These are phyloP conservation scores for Agaricus sinodeliciosus DNA, from an alignment of 768 basidiomycete species.

Conservation along the genomic window DNA sequence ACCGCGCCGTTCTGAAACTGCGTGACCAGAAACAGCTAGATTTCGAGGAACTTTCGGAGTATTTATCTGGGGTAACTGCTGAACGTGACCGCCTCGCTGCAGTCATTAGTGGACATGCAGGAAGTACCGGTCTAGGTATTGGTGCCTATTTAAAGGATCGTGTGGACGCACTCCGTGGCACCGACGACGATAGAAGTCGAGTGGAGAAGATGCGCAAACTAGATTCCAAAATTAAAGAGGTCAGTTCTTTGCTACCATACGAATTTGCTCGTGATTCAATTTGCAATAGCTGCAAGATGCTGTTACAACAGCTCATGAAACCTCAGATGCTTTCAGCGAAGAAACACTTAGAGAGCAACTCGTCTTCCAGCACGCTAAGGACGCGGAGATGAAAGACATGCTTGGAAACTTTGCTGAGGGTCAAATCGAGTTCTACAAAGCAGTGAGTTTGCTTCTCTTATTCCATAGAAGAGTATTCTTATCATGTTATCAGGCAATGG, in stretches of 20 bases:
- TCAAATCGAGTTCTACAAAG: slow-evolving; percentile 91
- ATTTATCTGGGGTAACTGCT: slow-evolving; percentile 85
- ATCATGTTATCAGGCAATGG: slow-evolving; percentile 61
- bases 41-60: slow-evolving; percentile 94
- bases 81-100: slow-evolving; percentile 92
- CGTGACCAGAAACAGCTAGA: slow-evolving; percentile 99
- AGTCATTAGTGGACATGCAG: slow-evolving; percentile 83
- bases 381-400: slow-evolving; percentile 97
- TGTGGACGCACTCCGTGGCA: slow-evolving; percentile 86
- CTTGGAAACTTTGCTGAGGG: slow-evolving; percentile 85
- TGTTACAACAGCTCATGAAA: slow-evolving; percentile 91
- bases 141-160: slow-evolving; percentile 88
- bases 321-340: slow-evolving; percentile 93
- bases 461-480: neutral
- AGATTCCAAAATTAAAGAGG: slow-evolving; percentile 94
- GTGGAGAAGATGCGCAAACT: slow-evolving; percentile 93
- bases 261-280: slow-evolving; percentile 3
- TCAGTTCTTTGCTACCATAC: slow-evolving; percentile 22
- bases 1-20: slow-evolving; percentile 89
- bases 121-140: slow-evolving; percentile 76
- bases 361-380: slow-evolving; percentile 85
- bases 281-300: slow-evolving; percentile 82
- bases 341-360: slow-evolving; percentile 89
- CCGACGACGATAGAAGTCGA: slow-evolving; percentile 87
- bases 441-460: slow-evolving; percentile 33